phyloP scores from a whole-genome alignment of 371 early-diverging fungal species.

The Mortierella sp. region DNA sequence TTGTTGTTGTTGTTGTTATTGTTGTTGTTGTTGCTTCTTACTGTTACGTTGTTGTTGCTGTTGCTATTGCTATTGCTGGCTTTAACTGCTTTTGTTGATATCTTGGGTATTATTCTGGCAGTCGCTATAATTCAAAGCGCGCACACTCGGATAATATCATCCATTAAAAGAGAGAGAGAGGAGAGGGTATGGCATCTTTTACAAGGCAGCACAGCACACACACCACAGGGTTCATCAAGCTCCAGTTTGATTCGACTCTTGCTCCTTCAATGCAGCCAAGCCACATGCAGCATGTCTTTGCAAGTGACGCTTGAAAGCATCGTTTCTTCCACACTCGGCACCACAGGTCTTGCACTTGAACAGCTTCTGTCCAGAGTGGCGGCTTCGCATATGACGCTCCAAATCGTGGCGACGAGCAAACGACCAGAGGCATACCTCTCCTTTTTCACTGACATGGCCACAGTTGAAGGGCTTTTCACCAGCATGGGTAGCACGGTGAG shows the following conservation, averaged over 20 bases:
- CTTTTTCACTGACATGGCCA: conserved; percentile 21
- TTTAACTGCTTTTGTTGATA: not conserved
- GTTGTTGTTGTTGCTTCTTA: conserved; percentile 22
- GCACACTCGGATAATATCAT: conserved; percentile 10
- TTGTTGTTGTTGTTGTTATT: conserved; percentile 18
- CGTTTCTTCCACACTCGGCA: conserved; percentile 47
- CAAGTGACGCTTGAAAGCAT: conserved; percentile 44
- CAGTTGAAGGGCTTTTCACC: conserved; percentile 72
- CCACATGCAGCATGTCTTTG: conserved; percentile 41
- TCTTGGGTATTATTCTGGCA: conserved; percentile 10
- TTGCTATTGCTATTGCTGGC: conserved; percentile 13
- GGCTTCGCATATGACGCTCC: conserved; percentile 66
- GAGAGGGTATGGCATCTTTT: not conserved
- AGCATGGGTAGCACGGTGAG: conserved; percentile 73
- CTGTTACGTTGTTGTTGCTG: conserved; percentile 20
- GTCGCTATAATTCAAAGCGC: conserved; percentile 27
- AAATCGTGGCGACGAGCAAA: conserved; percentile 81
- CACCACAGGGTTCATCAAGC: not conserved
- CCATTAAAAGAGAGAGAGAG: not conserved
- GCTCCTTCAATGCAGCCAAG: conserved; percentile 19
- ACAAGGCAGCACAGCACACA: not conserved
- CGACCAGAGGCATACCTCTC: conserved; percentile 61
- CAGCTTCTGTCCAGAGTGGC: conserved; percentile 62
- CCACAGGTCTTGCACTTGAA: conserved; percentile 61
- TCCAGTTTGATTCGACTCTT: not conserved